Evolutionary conservation across 208 protist species (phyloP).

Genomic region (Leishmania mexicana): DNA sequence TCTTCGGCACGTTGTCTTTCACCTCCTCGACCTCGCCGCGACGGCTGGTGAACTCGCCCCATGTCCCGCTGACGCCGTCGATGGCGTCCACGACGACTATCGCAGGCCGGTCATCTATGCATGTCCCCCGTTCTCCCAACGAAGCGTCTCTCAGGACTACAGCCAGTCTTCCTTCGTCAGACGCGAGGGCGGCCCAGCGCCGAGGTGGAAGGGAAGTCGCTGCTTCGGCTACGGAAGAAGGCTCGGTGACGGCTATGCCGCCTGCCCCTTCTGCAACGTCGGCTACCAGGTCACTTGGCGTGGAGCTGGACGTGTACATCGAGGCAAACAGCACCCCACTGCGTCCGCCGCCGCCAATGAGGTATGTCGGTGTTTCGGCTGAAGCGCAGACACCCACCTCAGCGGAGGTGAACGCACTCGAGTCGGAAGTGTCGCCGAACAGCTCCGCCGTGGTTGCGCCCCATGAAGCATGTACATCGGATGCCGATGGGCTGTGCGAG

Average conservation of each 20-base stretch:
- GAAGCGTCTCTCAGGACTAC: background rate
- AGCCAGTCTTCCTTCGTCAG: background rate
- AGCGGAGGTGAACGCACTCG: background rate
- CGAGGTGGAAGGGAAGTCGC: background rate
- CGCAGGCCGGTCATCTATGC: background rate
- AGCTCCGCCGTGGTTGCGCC: background rate
- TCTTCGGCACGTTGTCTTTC: constrained; percentile 70
- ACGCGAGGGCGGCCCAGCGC: background rate
- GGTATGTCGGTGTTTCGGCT: background rate
- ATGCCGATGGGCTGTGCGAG: background rate
- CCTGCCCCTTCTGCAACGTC: background rate
- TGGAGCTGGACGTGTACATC: constrained; percentile 29
- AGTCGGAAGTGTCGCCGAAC: background rate
- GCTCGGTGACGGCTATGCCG: background rate
- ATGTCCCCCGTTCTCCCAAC: background rate
- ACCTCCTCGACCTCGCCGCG: constrained; percentile 62
- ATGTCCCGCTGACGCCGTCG: constrained; percentile 49
- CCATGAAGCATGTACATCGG: background rate
- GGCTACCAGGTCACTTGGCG: constrained; percentile 13
- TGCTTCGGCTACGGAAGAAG: background rate
- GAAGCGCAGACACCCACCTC: background rate
- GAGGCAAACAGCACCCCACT: constrained; percentile 28
- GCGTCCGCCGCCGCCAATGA: constrained; percentile 15
- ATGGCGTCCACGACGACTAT: constrained; percentile 2
- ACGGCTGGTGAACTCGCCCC: constrained; percentile 54